Percentiles rank a stretch among this genome's conserved stretches.
Evolutionary conservation across 2,329 filamentous ascomycete species (phyloP).

Genomic region (Drechslerella dactyloides): DNA sequence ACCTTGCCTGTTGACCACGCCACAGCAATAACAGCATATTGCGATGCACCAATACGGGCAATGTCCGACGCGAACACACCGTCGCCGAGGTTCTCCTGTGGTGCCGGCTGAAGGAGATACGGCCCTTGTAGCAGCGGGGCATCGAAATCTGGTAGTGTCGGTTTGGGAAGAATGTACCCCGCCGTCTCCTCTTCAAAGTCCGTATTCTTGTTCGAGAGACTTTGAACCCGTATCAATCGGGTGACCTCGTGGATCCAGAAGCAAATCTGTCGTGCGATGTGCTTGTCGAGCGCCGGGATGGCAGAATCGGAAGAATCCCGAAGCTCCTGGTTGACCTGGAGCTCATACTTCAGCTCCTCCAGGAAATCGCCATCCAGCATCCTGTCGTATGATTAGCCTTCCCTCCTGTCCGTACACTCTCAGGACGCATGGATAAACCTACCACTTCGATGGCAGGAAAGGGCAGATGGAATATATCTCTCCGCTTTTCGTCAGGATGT

Average conservation of each 20-base stretch:
- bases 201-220: slow-evolving; percentile 20
- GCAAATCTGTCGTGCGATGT: slow-evolving; percentile 44
- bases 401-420: slow-evolving; percentile 62
- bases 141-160: slow-evolving; percentile 26
- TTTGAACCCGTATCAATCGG: slow-evolving; percentile 40
- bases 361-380: slow-evolving; percentile 47
- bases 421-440: slow-evolving; percentile 65
- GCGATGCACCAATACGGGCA: slow-evolving; percentile 50
- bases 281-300: slow-evolving; percentile 24
- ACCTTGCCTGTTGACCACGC: slow-evolving; percentile 40
- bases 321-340: slow-evolving; percentile 34
- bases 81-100: slow-evolving; percentile 53
- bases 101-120: slow-evolving; percentile 54
- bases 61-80: slow-evolving; percentile 54
- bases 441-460: slow-evolving; percentile 84
- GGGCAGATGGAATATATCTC: slow-evolving; percentile 94
- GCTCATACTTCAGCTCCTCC: slow-evolving; percentile 42
- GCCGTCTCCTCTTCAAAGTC: slow-evolving; percentile 37
- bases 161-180: slow-evolving; percentile 38
- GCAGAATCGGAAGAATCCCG: slow-evolving; percentile 28
- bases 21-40: slow-evolving; percentile 36
- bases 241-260: slow-evolving; percentile 47
- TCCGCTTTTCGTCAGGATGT: slow-evolving; percentile 92
- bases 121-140: slow-evolving; percentile 54
- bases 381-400: slow-evolving; percentile 23